Conservation (phyloP, 2,329 filamentous ascomycete genomes). For the Cladobotryum protrusum region DNA sequence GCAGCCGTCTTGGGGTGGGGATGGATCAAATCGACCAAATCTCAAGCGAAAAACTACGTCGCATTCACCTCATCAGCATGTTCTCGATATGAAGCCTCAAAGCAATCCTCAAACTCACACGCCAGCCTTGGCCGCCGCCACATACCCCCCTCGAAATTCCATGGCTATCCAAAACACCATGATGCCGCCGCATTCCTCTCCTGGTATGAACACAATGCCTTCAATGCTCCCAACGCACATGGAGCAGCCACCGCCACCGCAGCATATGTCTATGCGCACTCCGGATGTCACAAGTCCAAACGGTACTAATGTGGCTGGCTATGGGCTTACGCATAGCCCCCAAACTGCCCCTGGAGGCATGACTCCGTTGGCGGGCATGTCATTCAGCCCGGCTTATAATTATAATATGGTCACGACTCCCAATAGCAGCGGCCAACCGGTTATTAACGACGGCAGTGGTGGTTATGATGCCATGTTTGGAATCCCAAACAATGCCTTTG, state of each 20-base stretch:
- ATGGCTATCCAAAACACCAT: slow-evolving; percentile 28
- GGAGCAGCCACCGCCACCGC: slow-evolving; percentile 26
- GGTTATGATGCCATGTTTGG: slow-evolving; percentile 56
- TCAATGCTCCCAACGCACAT: slow-evolving; percentile 30
- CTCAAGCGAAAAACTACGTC: slow-evolving; percentile 46
- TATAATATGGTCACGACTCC: slow-evolving; percentile 25
- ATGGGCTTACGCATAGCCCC: slow-evolving; percentile 2
- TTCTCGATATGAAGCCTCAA: slow-evolving; percentile 32
- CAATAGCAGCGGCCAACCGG: slow-evolving; percentile 5
- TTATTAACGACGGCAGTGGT: slow-evolving; percentile 27
- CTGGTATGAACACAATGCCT: slow-evolving; percentile 33
- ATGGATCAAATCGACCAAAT: slow-evolving; percentile 28
- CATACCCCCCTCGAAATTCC: slow-evolving; percentile 29
- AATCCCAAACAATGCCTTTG: slow-evolving; percentile 46
- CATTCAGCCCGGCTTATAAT: slow-evolving; percentile 27
- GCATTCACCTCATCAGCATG: slow-evolving; percentile 29
- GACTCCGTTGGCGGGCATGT: slow-evolving; percentile 3
- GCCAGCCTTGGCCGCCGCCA: slow-evolving; percentile 24
- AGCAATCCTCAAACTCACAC: slow-evolving; percentile 22
- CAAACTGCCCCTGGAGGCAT: slow-evolving; percentile 4
- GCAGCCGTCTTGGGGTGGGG: slow-evolving; percentile 25
- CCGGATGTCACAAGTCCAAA: slow-evolving; percentile 2
- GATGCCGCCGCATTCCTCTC: slow-evolving; percentile 31
- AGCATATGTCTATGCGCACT: slow-evolving; percentile 26
- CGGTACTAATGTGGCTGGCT: slow-evolving; percentile 3